phyloP scores from a whole-genome alignment of 495 filamentous ascomycete genomes.

The Penicillium dipodomyicola region DNA sequence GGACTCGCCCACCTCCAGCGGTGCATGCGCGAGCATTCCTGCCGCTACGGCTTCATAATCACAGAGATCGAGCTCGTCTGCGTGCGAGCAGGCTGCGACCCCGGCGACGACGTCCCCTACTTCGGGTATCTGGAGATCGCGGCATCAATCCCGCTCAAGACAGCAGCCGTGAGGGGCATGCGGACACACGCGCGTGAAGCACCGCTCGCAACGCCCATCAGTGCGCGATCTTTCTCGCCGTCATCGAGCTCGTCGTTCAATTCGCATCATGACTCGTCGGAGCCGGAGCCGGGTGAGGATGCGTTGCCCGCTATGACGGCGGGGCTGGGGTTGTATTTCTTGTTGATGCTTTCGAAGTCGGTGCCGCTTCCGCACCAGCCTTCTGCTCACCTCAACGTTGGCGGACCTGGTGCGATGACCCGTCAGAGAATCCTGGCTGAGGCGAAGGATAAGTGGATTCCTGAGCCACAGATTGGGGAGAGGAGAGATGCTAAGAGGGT shows the following conservation, averaged over 20 bases:
- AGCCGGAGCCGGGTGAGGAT: constrained; percentile 18
- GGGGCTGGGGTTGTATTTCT: constrained; percentile 66
- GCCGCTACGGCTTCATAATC: constrained; percentile 90
- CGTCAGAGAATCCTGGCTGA: constrained; percentile 63
- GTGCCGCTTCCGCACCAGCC: constrained; percentile 63
- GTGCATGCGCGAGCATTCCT: constrained; percentile 88
- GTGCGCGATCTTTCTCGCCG: constrained; percentile 26
- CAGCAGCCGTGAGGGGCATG: constrained; percentile 20
- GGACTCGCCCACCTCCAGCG: constrained; percentile 80
- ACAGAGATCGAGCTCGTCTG: constrained; percentile 93
- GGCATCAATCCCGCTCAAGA: constrained; percentile 54
- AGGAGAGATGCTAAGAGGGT: constrained; percentile 77
- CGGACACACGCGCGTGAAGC: constrained; percentile 9
- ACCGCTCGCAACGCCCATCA: constrained; percentile 26
- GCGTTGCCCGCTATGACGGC: constrained; percentile 59
- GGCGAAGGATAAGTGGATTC: constrained; percentile 80
- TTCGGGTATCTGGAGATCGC: constrained; percentile 83
- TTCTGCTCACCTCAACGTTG: constrained; percentile 73
- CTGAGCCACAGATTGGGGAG: constrained; percentile 76
- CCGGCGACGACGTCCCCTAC: constrained; percentile 64
- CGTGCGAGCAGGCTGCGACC: constrained; percentile 73
- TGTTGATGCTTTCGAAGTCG: constrained; percentile 82
- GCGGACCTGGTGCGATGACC: constrained; percentile 73
- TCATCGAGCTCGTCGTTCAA: constrained; percentile 15
- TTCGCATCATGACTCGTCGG: constrained; percentile 19